Evolutionary conservation across 1,284 basidiomycete species (phyloP).

Genomic region (Rhodotorula sp.): DNA sequence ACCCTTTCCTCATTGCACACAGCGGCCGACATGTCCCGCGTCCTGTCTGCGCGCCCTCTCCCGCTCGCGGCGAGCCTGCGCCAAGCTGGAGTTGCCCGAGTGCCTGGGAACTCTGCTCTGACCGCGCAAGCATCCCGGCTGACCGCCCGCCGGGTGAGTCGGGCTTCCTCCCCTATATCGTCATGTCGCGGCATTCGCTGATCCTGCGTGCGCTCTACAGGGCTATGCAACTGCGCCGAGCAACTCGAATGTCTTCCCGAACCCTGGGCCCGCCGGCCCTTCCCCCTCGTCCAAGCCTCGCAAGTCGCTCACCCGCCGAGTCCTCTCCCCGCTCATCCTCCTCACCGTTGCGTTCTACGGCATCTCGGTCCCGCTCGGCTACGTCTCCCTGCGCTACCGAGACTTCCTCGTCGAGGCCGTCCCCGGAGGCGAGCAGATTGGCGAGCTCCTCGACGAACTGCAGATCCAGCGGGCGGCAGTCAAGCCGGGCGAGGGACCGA

Average conservation of each 20-base stretch:
- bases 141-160: neutral
- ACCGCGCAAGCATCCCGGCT: neutral
- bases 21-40: neutral
- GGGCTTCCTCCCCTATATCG: neutral
- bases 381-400: slow-evolving; percentile 69
- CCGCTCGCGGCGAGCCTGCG: neutral
- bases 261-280: neutral
- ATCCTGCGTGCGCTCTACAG: slow-evolving; percentile 1
- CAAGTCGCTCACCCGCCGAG: slow-evolving; percentile 44
- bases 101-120: neutral
- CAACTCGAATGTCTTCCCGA: slow-evolving; percentile 21
- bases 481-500: slow-evolving; percentile 53
- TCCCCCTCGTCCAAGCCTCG: slow-evolving; percentile 16
- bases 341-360: slow-evolving; percentile 62
- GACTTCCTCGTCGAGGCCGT: slow-evolving; percentile 77
- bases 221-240: slow-evolving; percentile 23
- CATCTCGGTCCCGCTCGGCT: slow-evolving; percentile 69
- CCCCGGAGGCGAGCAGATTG: slow-evolving; percentile 67
- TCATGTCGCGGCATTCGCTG: neutral
- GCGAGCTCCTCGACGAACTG: slow-evolving; percentile 74
- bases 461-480: slow-evolving; percentile 48
- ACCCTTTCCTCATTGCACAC: neutral
- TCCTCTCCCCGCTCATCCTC: slow-evolving; percentile 51
- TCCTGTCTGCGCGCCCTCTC: neutral
- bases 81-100: neutral